phyloP scores from a whole-genome alignment of 306 rosid genomes.

The Medicago lupulina region DNA sequence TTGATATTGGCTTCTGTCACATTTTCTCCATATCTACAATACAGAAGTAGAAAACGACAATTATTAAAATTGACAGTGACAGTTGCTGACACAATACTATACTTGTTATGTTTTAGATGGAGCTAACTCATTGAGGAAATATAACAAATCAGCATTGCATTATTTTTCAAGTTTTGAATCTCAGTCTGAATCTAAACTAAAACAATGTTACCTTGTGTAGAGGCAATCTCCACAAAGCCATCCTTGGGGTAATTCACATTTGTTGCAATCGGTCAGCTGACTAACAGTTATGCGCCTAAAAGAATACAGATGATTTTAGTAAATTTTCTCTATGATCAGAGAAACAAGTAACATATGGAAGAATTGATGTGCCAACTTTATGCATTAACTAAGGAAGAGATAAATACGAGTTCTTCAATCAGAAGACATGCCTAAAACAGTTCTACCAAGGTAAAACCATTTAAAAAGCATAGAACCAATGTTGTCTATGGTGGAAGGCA shows the following conservation, averaged over 20 bases:
- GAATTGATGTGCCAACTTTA: slow-evolving; percentile 1
- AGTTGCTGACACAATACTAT: slow-evolving; percentile 17
- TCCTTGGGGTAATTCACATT: slow-evolving; percentile 70
- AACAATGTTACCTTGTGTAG: slow-evolving; percentile 66
- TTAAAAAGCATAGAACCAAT: slow-evolving; percentile 7
- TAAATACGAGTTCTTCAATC: slow-evolving; percentile 21
- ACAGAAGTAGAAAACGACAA: slow-evolving; percentile 1
- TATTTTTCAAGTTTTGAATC: neutral
- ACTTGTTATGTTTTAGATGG: slow-evolving; percentile 7
- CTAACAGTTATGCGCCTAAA: slow-evolving; percentile 73
- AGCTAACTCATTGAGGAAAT: neutral
- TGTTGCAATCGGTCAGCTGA: slow-evolving; percentile 59
- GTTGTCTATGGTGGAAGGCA: neutral
- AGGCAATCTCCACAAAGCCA: slow-evolving; percentile 87
- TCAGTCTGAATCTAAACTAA: slow-evolving; percentile 31
- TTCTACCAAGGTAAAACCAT: neutral
- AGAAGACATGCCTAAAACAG: slow-evolving; percentile 19
- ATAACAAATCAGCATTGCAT: slow-evolving; percentile 8
- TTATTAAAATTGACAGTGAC: slow-evolving; percentile 1
- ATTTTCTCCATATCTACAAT: slow-evolving; percentile 76
- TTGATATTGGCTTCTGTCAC: slow-evolving; percentile 57
- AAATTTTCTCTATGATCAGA: slow-evolving; percentile 30
- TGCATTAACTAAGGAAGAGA: neutral
- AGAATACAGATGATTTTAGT: slow-evolving; percentile 34
- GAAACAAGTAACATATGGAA: slow-evolving; percentile 34